Evolutionary conservation across 2,329 filamentous ascomycete genomes (phyloP).

Genomic region (Akanthomyces lecanii): DNA sequence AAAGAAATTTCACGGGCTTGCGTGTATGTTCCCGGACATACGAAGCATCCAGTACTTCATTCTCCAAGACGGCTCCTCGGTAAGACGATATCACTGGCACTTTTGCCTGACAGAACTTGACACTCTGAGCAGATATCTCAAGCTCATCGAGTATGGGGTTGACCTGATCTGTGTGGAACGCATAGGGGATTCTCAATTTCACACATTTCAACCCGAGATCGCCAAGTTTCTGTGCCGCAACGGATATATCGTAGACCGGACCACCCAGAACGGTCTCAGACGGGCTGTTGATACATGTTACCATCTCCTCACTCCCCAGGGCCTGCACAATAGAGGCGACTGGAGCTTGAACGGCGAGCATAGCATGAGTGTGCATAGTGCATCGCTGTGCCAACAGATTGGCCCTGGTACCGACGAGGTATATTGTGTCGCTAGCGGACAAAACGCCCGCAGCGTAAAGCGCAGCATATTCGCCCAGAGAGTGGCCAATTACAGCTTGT

Average conservation of each 20-base stretch:
- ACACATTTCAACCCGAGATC: conserved; percentile 39
- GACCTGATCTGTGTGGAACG: conserved; percentile 51
- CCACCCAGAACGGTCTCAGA: conserved; percentile 68
- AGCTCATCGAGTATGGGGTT: conserved; percentile 56
- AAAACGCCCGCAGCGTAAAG: conserved; percentile 66
- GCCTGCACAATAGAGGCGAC: conserved; percentile 39
- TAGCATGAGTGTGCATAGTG: conserved; percentile 62
- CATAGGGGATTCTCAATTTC: conserved; percentile 47
- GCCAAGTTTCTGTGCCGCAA: conserved; percentile 37
- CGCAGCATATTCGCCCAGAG: conserved; percentile 35
- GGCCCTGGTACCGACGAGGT: conserved; percentile 66
- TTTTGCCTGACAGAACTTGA: conserved; percentile 29
- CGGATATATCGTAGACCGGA: conserved; percentile 36
- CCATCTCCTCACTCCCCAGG: conserved; percentile 44
- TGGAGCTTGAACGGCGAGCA: conserved; percentile 47
- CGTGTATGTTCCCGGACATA: not conserved
- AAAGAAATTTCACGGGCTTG: not conserved
- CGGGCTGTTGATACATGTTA: conserved; percentile 73
- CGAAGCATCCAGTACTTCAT: not conserved
- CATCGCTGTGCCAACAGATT: conserved; percentile 62
- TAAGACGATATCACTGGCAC: not conserved
- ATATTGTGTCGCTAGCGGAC: conserved; percentile 67
- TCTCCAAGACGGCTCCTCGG: not conserved
- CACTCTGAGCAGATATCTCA: conserved; percentile 38
- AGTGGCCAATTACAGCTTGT: conserved; percentile 57